Evolutionary conservation across 108 stramenopile genomes (phyloP).

Genomic region (Pseudonitzschia pungens): DNA sequence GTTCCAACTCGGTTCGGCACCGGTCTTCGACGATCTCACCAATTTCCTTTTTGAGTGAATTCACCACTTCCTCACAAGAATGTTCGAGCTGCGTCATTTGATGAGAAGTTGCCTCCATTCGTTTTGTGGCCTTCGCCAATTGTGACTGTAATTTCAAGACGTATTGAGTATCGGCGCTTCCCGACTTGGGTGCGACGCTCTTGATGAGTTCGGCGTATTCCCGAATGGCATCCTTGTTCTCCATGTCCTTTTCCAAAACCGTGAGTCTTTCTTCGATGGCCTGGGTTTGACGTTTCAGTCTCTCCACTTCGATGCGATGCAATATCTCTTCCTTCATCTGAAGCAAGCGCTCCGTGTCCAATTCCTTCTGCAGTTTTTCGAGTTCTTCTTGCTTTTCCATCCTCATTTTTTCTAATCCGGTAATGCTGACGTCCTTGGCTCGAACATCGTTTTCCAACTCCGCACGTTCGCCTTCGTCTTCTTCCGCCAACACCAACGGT

Average conservation of each 20-base stretch:
- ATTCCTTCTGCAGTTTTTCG: conserved; percentile 40
- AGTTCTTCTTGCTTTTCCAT: conserved; percentile 56
- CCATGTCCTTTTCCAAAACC: conserved; percentile 65
- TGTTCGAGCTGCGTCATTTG: conserved; percentile 61
- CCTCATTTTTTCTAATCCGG: conserved; percentile 45
- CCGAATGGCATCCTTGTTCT: conserved; percentile 61
- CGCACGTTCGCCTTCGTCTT: conserved; percentile 33
- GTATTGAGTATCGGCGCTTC: conserved; percentile 53
- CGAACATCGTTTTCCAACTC: conserved; percentile 50
- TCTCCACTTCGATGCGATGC: conserved; percentile 59
- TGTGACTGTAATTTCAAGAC: conserved; percentile 62
- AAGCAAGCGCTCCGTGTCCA: conserved; percentile 49
- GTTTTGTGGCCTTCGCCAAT: conserved; percentile 62
- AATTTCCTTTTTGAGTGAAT: conserved; percentile 51
- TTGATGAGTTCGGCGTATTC: conserved; percentile 71
- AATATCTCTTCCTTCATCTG: conserved; percentile 60
- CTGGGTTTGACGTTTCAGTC: conserved; percentile 51
- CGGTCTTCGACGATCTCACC: conserved; percentile 57
- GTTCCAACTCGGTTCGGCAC: conserved; percentile 60
- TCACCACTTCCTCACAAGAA: conserved; percentile 45
- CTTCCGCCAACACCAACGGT: conserved; percentile 19
- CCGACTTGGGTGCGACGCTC: conserved; percentile 62
- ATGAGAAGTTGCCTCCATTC: conserved; percentile 58
- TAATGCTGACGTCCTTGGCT: conserved; percentile 41
- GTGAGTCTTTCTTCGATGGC: conserved; percentile 58